Base-by-base conservation (phyloP, 805 yeast species). In the Kazachstania viticola region DNA sequence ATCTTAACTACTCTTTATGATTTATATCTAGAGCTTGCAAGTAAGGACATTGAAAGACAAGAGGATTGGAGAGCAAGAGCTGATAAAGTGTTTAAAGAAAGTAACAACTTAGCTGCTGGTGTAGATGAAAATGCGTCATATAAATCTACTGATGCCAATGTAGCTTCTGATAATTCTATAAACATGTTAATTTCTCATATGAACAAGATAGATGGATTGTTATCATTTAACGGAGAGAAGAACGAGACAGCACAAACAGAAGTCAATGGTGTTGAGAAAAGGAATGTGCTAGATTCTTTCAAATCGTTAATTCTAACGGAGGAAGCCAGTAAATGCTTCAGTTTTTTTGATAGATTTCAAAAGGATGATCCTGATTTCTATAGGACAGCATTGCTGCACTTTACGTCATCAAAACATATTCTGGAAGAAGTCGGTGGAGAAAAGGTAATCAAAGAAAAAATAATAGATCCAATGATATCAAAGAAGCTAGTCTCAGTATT, bases 1-100 rank as follows among this genome's bases (percentile, higher is more conserved):
- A 65, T 88, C 27, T 61, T 81, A 34, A 72, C 81, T 3, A 83
- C 96, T 0, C 61, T 88, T 24, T 80, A 75, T 46, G 96, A 88
- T 46, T 64, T 83, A 63, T 91, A 88, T 45, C 57, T 87, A 24
- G 64, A 75, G 0, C 54, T 81, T 38, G 71, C 81, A 0, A 59
- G 56, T 14, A 51, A 49, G 9, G 60, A 60, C 14, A 53, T 52
- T 2, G 64, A 56, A n/a, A 56, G 54, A 9, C 56, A 57, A 31
- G 43, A 42, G 2, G 59, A 56, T 17, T 87, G 95, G 95, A 65
- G 65, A 28, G 36, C 42, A 0, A 83, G 81, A 39, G 94, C 95
- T 0, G 54, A 58, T 18, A 40, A 44, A 0, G 58, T 88, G 22
- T 61, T 76, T 2, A 45, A 62, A 9, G 55, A 60, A 8, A 63